Evolutionary conservation across 768 basidiomycete genomes (phyloP).

Genomic region (Hygrocybe punicea): DNA sequence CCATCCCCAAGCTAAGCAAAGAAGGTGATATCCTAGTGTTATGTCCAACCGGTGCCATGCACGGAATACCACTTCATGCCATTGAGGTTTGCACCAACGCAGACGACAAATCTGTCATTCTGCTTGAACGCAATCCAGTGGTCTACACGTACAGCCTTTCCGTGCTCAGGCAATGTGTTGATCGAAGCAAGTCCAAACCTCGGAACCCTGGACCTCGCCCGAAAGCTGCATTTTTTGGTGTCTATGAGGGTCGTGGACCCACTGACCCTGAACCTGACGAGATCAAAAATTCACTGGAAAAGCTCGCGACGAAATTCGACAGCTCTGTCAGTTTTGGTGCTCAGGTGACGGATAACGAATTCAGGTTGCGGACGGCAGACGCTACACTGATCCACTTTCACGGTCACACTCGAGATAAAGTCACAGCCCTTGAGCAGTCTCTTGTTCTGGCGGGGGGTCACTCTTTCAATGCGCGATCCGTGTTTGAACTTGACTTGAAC

Average conservation of each 20-base stretch:
- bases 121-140: not conserved
- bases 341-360: not conserved
- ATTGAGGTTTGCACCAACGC: not conserved
- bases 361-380: not conserved
- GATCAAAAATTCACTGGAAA: not conserved
- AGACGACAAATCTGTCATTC: not conserved
- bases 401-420: not conserved
- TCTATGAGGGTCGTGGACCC: not conserved
- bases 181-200: too few species aligned
- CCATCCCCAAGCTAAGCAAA: not conserved
- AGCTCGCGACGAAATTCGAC: not conserved
- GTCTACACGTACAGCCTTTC: slow-evolving; percentile 4
- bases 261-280: not conserved
- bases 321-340: not conserved
- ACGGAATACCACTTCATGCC: not conserved
- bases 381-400: slow-evolving; percentile 1
- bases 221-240: not conserved
- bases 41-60: not conserved
- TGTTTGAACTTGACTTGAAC: not conserved
- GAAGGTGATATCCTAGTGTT: not conserved
- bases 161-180: not conserved
- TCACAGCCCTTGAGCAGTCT: not conserved
- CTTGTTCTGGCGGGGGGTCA: not conserved
- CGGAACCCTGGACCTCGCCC: too few species aligned
- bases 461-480: not conserved